Base-by-base conservation (phyloP, 148 eudicot species). In the Agrostemma githago region DNA sequence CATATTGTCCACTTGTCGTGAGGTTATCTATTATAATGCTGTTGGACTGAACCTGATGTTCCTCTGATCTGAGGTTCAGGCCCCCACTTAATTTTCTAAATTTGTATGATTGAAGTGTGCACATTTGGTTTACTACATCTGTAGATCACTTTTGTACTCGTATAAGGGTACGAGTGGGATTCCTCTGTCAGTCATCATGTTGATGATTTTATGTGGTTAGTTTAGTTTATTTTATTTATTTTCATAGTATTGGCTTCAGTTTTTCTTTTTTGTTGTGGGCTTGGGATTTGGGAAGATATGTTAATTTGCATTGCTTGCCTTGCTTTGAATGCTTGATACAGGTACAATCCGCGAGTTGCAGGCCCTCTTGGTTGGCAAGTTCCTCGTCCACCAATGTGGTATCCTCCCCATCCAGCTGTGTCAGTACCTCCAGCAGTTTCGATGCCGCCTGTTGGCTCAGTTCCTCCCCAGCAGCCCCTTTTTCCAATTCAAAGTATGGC, bases 301-400 rank as follows among this genome's bases (percentile, higher is more conserved):
- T 67, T 79, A 53, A 48, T 69, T 41, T 43, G 40, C 26, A 57
- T 56, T 80, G 66, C 68, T 56, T 17, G 26, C 56, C 38, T 16
- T 17, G 56, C 43, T 70, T 81, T 79, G 74, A 48, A 66, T 84
- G 63, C 46, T 76, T 79, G 44, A 54, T 44, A 83, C 86, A 95
- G 98, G 60, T 95, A 89, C 67, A 91, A 87, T 83, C 88, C 97
- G 58, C 82, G 85, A 20, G 67, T 86, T 42, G 75, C 87, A 42
- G 64, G 81, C 74, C 91, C 91, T 74, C 86, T 81, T 68, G 92
- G 96, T 68, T 95, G 98, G 98, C 85, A 84, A 71, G 85, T 79
- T 75, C 89, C 97, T 79, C 98, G 92, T 6, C 97, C 89, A 56
- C 97, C 88, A 59, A 88, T 87, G 38, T 92, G 97, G 98, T 92